A percentile compares a stretch with the other conserved stretches of the same genome.
These are phyloP conservation scores for Poterioochromonas sp. DNA, from an alignment of 352 stramenopile species.

Conservation along the genomic window DNA sequence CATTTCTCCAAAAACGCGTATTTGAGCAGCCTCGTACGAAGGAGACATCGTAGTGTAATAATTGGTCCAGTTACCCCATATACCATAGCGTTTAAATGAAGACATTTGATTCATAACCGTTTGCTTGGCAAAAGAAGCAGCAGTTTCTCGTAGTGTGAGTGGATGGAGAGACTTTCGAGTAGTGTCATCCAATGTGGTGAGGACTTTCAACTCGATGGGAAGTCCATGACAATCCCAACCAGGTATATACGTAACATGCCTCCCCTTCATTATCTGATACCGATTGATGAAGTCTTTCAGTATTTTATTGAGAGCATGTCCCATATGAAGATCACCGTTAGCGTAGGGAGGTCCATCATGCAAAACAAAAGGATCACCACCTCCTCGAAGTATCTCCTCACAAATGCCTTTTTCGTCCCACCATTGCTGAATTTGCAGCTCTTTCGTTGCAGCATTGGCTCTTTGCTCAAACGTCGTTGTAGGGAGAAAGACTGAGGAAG, in stretches of 20 bases:
- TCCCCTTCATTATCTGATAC: constrained; percentile 80
- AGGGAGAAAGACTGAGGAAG: constrained; percentile 86
- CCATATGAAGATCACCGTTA: constrained; percentile 96
- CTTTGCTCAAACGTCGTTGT: constrained; percentile 89
- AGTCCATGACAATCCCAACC: constrained; percentile 98
- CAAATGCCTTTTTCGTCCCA: constrained; percentile 65
- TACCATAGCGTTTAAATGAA: constrained; percentile 85
- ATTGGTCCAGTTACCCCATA: constrained; percentile 69
- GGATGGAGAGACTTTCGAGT: constrained; percentile 57
- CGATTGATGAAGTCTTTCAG: constrained; percentile 97
- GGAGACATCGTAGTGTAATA: constrained; percentile 87
- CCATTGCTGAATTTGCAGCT: constrained; percentile 64
- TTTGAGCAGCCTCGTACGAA: constrained; percentile 88
- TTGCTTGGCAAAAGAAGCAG: constrained; percentile 74
- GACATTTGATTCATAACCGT: constrained; percentile 81
- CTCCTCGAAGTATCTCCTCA: constrained; percentile 54
- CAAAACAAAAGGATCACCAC: constrained; percentile 68
- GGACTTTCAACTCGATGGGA: constrained; percentile 95
- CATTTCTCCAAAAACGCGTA: constrained; percentile 93
- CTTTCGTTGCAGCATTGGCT: constrained; percentile 72
- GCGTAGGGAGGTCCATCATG: constrained; percentile 97
- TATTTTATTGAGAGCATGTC: constrained; percentile 68
- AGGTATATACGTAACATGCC: constrained; percentile 85
- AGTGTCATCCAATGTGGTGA: constrained; percentile 74
- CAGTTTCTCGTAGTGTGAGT: constrained; percentile 78